Conservation (phyloP, 176 grass and related monocot species). For the Echinochloa phyllopogon region DNA sequence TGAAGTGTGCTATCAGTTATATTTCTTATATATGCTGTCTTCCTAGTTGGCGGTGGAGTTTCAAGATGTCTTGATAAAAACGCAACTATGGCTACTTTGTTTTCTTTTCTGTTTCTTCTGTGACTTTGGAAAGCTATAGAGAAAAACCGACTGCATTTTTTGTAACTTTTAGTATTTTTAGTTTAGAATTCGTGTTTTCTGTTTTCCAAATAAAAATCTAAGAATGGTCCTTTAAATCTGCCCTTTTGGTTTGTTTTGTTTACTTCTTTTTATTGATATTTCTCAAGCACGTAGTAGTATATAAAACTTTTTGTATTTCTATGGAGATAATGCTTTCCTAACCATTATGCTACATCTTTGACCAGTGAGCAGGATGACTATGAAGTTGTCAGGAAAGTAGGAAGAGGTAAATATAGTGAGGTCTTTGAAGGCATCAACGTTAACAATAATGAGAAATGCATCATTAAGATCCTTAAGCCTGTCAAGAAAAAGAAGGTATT, state of each 20-base stretch:
- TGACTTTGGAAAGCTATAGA: background rate
- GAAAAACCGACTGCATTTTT: background rate
- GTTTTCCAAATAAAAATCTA: background rate
- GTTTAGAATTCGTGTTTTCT: conserved; percentile 12
- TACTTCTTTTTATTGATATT: background rate
- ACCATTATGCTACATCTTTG: conserved; percentile 33
- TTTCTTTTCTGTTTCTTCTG: background rate
- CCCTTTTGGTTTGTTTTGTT: conserved; percentile 21
- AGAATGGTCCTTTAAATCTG: background rate
- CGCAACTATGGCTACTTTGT: background rate
- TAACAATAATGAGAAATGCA: conserved; percentile 86
- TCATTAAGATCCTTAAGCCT: conserved; percentile 99
- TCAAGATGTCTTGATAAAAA: background rate
- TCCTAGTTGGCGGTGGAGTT: background rate
- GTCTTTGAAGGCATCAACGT: conserved; percentile 97
- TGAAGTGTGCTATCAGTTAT: background rate
- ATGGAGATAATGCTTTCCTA: conserved; percentile 23
- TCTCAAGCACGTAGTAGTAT: background rate
- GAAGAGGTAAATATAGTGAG: conserved; percentile 99
- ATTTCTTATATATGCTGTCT: background rate
- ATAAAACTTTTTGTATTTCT: background rate
- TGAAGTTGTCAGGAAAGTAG: conserved; percentile 93
- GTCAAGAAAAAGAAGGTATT: conserved; percentile 99
- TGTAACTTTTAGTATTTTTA: background rate
- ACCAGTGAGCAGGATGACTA: conserved; percentile 96